Base-by-base conservation (phyloP, 2,329 filamentous ascomycete genomes). In the Sarocladium brachiariae region DNA sequence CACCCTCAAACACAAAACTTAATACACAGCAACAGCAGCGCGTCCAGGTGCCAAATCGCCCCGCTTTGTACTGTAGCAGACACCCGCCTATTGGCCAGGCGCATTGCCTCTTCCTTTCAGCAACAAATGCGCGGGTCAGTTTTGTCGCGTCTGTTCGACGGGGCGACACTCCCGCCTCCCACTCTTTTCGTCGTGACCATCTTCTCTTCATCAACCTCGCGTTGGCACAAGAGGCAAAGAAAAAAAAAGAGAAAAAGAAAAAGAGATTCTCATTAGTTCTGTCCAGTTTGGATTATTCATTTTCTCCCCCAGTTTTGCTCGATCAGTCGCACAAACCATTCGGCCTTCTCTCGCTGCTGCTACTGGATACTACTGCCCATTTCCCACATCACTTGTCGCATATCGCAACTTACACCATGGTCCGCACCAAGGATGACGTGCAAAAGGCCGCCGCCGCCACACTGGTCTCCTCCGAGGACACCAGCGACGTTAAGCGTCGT, bases 401-500 rank as follows among this genome's bases (percentile, higher is more conserved):
- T n/a, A 23, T 18, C 27, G 31, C 47, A 19, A 38, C 34, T 49
- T 49, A 49, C 47, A 49, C 48, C 33, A 50, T 50, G 48, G 48
- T 34, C 7, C 34, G 37, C 14, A 50, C 48, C 18, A 50, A 50
- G 34, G 48, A 50, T 19, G 34, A 50, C 25, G 34, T 39, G 13
- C 25, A 31, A 21, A 31, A 37, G 48, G 48, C 34, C 48, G 33
- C 48, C 23, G 37, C 35, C 41, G 21, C 35, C 43, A 43, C 24
- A 23, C 35, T 19, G 27, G 25, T 10, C 13, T 10, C 33, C 34
- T 23, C 25, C 19, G 51, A 27, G n/a, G 31, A 31, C 16, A 27
- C 16, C 19, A 43, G 19, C 19, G 23, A 31, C 16, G 18, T 16
- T 6, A 59, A 63, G 14, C 51, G 51, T 34, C 49, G 52, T 34